phyloP scores from a whole-genome alignment of 1,139 yeast species.

The Suhomyces chickasaworum region DNA sequence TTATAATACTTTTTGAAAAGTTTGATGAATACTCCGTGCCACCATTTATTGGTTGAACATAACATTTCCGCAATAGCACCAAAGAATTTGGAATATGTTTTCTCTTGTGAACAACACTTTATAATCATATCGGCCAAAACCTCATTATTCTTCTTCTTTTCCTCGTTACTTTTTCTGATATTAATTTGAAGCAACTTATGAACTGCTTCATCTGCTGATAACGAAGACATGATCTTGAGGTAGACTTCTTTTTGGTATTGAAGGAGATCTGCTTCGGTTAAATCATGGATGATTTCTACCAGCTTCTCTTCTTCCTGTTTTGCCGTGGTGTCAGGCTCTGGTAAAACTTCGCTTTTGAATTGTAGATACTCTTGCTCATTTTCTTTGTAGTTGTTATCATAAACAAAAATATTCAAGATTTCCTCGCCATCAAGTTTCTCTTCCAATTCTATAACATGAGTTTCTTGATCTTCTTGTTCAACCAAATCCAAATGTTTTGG shows the following conservation, averaged over 20 bases:
- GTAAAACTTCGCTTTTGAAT: constrained; percentile 22
- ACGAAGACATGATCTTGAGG: constrained; percentile 84
- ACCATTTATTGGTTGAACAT: constrained; percentile 47
- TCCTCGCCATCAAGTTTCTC: constrained; percentile 51
- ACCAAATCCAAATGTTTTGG: constrained; percentile 57
- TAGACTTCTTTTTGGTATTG: constrained; percentile 76
- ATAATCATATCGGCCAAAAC: constrained; percentile 73
- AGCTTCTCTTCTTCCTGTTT: constrained; percentile 10
- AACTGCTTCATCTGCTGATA: constrained; percentile 91
- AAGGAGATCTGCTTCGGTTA: constrained; percentile 66
- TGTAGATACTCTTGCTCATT: constrained; percentile 46
- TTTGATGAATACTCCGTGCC: constrained; percentile 57
- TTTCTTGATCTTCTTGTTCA: constrained; percentile 61
- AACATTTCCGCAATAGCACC: constrained; percentile 78
- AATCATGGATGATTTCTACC: constrained; percentile 49
- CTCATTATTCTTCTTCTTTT: constrained; percentile 27
- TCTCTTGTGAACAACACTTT: constrained; percentile 84
- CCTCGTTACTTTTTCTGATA: constrained; percentile 40
- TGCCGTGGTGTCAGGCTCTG: constrained; percentile 18
- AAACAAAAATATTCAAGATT: constrained; percentile 51
- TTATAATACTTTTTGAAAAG: constrained; percentile 61
- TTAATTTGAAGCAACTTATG: constrained; percentile 70
- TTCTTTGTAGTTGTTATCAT: constrained; percentile 54
- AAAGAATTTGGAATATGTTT: constrained; percentile 82
- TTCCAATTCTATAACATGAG: constrained; percentile 62